Conservation (phyloP, 768 basidiomycete species). For the Kwoniella sp. region DNA sequence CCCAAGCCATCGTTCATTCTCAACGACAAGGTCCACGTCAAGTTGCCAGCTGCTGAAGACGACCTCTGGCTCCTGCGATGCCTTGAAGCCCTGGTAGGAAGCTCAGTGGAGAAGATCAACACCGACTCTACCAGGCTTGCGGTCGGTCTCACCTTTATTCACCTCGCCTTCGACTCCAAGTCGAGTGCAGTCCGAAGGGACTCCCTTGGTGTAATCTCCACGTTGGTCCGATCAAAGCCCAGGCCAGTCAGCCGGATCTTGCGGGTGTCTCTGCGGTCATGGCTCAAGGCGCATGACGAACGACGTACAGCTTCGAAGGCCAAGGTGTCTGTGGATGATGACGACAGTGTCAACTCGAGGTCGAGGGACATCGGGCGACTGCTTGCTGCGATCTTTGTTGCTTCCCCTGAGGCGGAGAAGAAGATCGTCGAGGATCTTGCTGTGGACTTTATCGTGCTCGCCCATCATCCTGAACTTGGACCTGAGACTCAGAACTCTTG, state of each 20-base stretch:
- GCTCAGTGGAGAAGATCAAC: slow-evolving; percentile 15
- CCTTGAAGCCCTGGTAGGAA: slow-evolving; percentile 52
- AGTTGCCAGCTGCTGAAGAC: slow-evolving; percentile 59
- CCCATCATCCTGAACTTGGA: slow-evolving; percentile 61
- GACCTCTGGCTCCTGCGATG: slow-evolving; percentile 74
- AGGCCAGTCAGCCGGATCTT: slow-evolving; percentile 57
- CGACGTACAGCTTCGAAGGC: slow-evolving; percentile 27
- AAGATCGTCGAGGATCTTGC: slow-evolving; percentile 52
- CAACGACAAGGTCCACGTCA: slow-evolving; percentile 82
- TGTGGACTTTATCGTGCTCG: slow-evolving; percentile 60
- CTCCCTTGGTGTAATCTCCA: slow-evolving; percentile 54
- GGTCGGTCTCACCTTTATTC: slow-evolving; percentile 64
- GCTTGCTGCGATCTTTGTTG: slow-evolving; percentile 24
- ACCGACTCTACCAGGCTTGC: slow-evolving; percentile 54
- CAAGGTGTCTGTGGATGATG: slow-evolving; percentile 51
- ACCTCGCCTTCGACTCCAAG: slow-evolving; percentile 63
- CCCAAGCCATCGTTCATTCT: slow-evolving; percentile 79
- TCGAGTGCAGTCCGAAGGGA: slow-evolving; percentile 58
- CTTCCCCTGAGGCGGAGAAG: slow-evolving; percentile 9
- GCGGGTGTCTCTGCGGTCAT: slow-evolving; percentile 59
- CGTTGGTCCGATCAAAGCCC: slow-evolving; percentile 53
- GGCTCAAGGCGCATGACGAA: slow-evolving; percentile 34
- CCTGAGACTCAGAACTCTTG: slow-evolving; percentile 61
- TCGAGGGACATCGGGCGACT: slow-evolving; percentile 35
- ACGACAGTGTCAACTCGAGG: slow-evolving; percentile 56